Conservation (phyloP, 768 basidiomycete genomes). For the Dacryopinax primogenitus region DNA sequence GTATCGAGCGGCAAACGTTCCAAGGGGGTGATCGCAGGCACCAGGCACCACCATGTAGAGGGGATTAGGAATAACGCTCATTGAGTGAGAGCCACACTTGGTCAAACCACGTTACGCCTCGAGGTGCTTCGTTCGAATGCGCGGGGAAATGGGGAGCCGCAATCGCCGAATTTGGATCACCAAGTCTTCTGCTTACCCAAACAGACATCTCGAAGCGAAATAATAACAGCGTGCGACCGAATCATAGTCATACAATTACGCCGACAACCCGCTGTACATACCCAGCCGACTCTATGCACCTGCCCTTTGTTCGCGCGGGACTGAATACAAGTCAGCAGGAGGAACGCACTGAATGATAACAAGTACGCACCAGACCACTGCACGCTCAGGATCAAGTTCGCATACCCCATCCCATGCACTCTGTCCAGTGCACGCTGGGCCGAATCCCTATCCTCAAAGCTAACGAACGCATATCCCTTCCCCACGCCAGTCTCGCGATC, state of each 20-base stretch:
- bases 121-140: too few relatives aligned
- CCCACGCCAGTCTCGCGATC: constrained; percentile 90
- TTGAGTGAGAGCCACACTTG: too few relatives aligned
- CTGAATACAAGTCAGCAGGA: not conserved
- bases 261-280: not conserved
- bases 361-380: constrained; percentile 49
- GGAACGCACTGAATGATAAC: not conserved
- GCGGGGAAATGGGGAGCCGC: too few relatives aligned
- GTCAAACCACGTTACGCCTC: too few relatives aligned
- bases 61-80: too few relatives aligned
- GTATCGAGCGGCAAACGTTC: too few relatives aligned
- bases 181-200: not conserved
- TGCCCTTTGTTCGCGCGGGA: not conserved
- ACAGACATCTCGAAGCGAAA: not conserved
- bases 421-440: constrained; percentile 87
- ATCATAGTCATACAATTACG: constrained; percentile 9
- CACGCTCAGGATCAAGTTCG: constrained; percentile 69
- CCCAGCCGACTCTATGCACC: not conserved
- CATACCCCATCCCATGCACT: constrained; percentile 83
- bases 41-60: too few relatives aligned
- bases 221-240: not conserved
- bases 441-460: constrained; percentile 67
- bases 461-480: constrained; percentile 95
- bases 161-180: too few relatives aligned
- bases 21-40: too few relatives aligned